Percentiles rank a stretch among this genome's conserved stretches.
Evolutionary conservation across 108 stramenopile species (phyloP).

Genomic region (Skeletonema costatum): DNA sequence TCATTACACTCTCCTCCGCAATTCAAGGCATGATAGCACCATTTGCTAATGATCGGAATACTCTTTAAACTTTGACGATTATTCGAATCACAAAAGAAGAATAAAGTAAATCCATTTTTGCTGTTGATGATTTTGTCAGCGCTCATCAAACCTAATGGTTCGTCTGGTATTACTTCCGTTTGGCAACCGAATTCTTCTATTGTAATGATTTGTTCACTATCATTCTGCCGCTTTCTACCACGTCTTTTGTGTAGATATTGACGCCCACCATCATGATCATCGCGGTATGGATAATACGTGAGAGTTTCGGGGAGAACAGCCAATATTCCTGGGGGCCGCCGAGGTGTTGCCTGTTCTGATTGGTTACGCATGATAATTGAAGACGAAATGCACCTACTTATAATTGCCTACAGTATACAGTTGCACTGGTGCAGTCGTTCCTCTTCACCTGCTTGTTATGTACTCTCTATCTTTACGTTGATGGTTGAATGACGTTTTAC

Average conservation of each 20-base stretch:
- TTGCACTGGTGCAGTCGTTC: no score
- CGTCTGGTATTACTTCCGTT: neutral
- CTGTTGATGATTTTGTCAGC: neutral
- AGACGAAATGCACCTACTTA: no score
- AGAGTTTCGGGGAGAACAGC: slow-evolving; percentile 18
- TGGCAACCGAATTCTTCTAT: neutral
- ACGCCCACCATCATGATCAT: neutral
- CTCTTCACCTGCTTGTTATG: no score
- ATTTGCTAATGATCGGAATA: slow-evolving; percentile 36
- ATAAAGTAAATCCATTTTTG: slow-evolving; percentile 21
- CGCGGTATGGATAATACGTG: slow-evolving; percentile 16
- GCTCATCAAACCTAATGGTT: neutral
- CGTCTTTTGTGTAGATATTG: neutral
- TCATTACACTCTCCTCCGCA: neutral
- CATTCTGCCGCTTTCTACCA: neutral
- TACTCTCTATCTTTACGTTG: no score
- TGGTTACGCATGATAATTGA: neutral
- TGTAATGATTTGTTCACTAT: neutral
- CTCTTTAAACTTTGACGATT: slow-evolving; percentile 41
- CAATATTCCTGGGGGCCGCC: slow-evolving; percentile 18
- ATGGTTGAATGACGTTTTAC: no score
- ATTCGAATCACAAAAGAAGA: slow-evolving; percentile 42
- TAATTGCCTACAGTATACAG: no score
- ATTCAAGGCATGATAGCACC: slow-evolving; percentile 26
- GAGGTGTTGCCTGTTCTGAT: neutral